Conservation (phyloP, 169 alveolate species). For the Plasmodium falciparum region DNA sequence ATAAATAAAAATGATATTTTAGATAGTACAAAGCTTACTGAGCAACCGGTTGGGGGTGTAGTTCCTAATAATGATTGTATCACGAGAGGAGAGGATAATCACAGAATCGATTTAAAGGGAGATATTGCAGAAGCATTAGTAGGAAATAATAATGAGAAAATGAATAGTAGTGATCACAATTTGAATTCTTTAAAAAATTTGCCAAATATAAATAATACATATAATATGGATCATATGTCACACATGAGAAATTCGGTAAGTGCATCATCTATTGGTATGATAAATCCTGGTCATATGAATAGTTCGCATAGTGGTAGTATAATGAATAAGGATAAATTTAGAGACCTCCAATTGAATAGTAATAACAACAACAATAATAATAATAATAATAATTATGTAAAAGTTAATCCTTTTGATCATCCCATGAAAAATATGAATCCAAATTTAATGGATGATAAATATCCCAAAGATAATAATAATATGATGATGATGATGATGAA, state of each 20-base stretch:
- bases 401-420: too few species aligned
- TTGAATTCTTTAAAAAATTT: not conserved
- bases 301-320: not conserved
- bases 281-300: not conserved
- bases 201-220: not conserved
- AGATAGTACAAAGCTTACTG: not conserved
- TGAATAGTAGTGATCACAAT: not conserved
- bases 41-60: not conserved
- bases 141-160: not conserved
- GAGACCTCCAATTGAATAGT: too few species aligned
- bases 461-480: too few species aligned
- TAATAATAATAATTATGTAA: too few species aligned
- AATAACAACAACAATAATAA: too few species aligned
- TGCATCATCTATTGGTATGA: not conserved
- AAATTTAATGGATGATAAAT: too few species aligned
- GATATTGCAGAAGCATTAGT: too few species aligned
- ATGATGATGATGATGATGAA: too few species aligned
- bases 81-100: not conserved
- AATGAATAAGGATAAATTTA: too few species aligned
- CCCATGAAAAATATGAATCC: too few species aligned
- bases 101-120: too few species aligned
- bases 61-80: too few species aligned
- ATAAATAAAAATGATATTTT: not conserved
- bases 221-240: not conserved
- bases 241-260: not conserved